These are phyloP conservation scores for Sugiyamaella qingdaonensis DNA, from an alignment of 805 yeast genomes.

Conservation along the genomic window DNA sequence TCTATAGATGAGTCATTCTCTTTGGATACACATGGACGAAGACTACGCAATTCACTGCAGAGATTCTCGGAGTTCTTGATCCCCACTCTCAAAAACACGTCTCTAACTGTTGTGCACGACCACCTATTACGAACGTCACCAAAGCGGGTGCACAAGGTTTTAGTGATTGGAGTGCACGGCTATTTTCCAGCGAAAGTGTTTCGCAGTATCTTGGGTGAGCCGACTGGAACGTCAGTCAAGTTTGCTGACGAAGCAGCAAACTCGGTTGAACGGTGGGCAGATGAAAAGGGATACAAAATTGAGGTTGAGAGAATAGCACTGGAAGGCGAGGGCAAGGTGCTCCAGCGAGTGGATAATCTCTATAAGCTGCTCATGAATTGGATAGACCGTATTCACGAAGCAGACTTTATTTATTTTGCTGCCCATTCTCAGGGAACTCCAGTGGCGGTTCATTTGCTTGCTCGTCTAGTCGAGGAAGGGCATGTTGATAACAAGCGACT, in stretches of 20 bases:
- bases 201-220: constrained; percentile 86
- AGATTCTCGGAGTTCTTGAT: constrained; percentile 19
- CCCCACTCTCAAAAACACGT: constrained; percentile 11
- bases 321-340: constrained; percentile 88
- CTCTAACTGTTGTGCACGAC: constrained; percentile 20
- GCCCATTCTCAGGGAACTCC: constrained; percentile 97
- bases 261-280: constrained; percentile 66
- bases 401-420: constrained; percentile 87
- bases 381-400: constrained; percentile 48
- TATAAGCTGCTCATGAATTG: constrained; percentile 67
- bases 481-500: constrained; percentile 43
- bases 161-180: constrained; percentile 93
- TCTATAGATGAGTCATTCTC: constrained; percentile 25
- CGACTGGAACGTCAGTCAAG: constrained; percentile 90
- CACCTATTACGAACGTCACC: constrained; percentile 29
- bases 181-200: constrained; percentile 87
- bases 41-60: constrained; percentile 18
- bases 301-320: constrained; percentile 86
- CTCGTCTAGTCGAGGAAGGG: constrained; percentile 64
- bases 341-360: constrained; percentile 79
- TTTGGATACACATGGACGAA: constrained; percentile 20
- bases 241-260: constrained; percentile 88
- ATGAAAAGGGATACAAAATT: constrained; percentile 37
- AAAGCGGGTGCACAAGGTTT: constrained; percentile 47
- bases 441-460: constrained; percentile 75